A percentile compares a stretch with the other conserved stretches of the same genome.
These are phyloP conservation scores for Candida vartiovaarae DNA, from an alignment of 805 yeast species.

Conservation along the genomic window DNA sequence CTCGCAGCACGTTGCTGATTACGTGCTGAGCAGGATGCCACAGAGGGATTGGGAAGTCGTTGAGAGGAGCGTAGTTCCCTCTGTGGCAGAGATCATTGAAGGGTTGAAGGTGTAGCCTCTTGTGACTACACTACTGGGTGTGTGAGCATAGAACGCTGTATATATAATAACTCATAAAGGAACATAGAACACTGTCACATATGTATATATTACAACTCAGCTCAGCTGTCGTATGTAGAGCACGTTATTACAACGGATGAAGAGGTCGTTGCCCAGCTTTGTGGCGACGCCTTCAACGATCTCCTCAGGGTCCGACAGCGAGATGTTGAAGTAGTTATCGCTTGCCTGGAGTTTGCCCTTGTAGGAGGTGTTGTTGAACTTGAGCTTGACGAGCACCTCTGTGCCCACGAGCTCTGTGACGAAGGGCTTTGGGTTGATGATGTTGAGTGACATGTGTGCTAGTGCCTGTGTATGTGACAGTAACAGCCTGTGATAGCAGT, in stretches of 20 bases:
- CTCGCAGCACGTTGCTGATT: constrained; percentile 39
- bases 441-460: constrained; percentile 30
- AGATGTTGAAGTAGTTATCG: constrained; percentile 90
- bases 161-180: not conserved
- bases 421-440: constrained; percentile 88
- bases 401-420: constrained; percentile 68
- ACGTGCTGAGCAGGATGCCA: constrained; percentile 52
- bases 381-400: constrained; percentile 68
- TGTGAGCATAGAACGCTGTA: too few relatives aligned
- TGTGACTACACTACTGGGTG: too few relatives aligned
- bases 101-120: constrained; percentile 4
- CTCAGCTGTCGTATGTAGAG: constrained; percentile 33
- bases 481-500: not conserved
- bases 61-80: constrained; percentile 33
- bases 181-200: not conserved
- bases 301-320: constrained; percentile 57
- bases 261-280: constrained; percentile 64
- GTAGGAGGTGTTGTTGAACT: constrained; percentile 89
- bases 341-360: constrained; percentile 69
- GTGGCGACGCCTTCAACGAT: constrained; percentile 40
- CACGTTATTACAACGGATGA: constrained; percentile 88
- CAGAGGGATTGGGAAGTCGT: constrained; percentile 37
- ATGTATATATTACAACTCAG: not conserved
- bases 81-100: constrained; percentile 32
- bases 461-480: not conserved